phyloP scores from a whole-genome alignment of 2,329 filamentous ascomycete genomes.

The Tolypocladium amazonense region DNA sequence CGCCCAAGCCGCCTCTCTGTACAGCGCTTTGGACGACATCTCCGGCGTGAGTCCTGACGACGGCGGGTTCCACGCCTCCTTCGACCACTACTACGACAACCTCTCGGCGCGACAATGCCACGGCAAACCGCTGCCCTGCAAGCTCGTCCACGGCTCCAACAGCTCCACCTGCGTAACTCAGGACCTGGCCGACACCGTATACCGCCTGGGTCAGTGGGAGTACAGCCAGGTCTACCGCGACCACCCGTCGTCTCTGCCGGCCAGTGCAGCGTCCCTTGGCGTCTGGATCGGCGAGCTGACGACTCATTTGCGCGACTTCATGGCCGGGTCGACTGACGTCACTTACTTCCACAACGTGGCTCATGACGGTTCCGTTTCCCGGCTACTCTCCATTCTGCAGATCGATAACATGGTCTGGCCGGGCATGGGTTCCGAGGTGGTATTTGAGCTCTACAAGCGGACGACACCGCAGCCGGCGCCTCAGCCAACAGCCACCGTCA shows the following conservation, averaged over 20 bases:
- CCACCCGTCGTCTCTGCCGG: conserved; percentile 47
- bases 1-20: conserved; percentile 42
- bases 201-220: conserved; percentile 69
- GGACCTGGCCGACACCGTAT: conserved; percentile 55
- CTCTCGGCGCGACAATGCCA: conserved; percentile 72
- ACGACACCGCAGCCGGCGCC: not conserved
- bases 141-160: conserved; percentile 31
- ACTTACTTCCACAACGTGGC: conserved; percentile 68
- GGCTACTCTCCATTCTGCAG: conserved; percentile 60
- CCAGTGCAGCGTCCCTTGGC: conserved; percentile 52
- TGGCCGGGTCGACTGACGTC: conserved; percentile 25
- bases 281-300: conserved; percentile 67
- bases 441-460: conserved; percentile 61
- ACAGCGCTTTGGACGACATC: conserved; percentile 50
- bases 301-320: conserved; percentile 47
- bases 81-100: conserved; percentile 82
- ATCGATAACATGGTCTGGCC: conserved; percentile 72
- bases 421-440: conserved; percentile 69
- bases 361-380: conserved; percentile 64
- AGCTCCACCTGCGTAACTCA: conserved; percentile 51
- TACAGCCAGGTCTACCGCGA: conserved; percentile 72
- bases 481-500: conserved; percentile 7
- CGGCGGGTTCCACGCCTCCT: conserved; percentile 55
- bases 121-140: conserved; percentile 60
- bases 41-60: conserved; percentile 51